phyloP scores from a whole-genome alignment of 164 flowering plant genomes.

The Umbellularia californica region DNA sequence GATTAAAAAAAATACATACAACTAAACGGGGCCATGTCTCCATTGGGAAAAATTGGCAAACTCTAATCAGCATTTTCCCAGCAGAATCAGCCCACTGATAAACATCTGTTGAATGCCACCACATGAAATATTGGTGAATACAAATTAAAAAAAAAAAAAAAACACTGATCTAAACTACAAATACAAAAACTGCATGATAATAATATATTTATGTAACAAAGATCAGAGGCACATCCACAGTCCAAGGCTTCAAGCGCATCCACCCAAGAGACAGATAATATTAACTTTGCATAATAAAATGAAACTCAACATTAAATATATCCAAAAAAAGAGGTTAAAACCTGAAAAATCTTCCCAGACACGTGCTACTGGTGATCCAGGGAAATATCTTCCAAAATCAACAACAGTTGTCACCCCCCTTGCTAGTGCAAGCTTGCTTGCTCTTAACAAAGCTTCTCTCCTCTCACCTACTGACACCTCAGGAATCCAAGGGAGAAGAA shows the following conservation, averaged over 20 bases:
- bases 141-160: no score
- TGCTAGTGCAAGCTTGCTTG: conserved; percentile 65
- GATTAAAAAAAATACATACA: conserved; percentile 37
- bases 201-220: no score
- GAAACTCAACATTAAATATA: background rate
- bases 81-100: conserved; percentile 74
- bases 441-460: conserved; percentile 78
- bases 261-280: background rate
- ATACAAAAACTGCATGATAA: background rate
- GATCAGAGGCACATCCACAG: background rate
- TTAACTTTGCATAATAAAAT: conserved; percentile 1
- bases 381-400: conserved; percentile 91
- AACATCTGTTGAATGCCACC: conserved; percentile 50
- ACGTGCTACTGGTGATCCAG: conserved; percentile 53
- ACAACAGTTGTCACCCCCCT: conserved; percentile 95
- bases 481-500: conserved; percentile 50
- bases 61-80: conserved; percentile 70
- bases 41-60: conserved; percentile 87
- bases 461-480: conserved; percentile 70
- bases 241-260: background rate
- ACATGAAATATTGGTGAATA: background rate
- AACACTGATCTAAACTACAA: background rate
- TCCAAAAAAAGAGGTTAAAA: conserved; percentile 10
- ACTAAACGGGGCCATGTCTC: conserved; percentile 76
- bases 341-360: conserved; percentile 96